Evolutionary conservation across 345 rosid genomes (phyloP).

Genomic region (Punica granatum): DNA sequence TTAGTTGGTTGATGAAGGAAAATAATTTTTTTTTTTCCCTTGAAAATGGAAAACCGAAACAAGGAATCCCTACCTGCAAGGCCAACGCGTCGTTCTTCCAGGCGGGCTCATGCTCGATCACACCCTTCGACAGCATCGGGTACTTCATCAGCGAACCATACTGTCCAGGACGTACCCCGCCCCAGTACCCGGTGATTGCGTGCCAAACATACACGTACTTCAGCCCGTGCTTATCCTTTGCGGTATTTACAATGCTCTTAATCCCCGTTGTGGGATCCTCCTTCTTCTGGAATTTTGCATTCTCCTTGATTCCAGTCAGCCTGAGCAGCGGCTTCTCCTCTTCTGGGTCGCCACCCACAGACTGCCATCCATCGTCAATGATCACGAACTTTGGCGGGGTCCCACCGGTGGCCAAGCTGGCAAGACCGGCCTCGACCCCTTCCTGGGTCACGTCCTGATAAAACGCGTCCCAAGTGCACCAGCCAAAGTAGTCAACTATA

Average conservation of each 20-base stretch:
- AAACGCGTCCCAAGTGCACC: slow-evolving; percentile 99
- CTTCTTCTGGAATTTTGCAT: slow-evolving; percentile 59
- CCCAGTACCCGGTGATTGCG: slow-evolving; percentile 95
- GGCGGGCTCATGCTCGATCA: slow-evolving; percentile 70
- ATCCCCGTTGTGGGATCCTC: slow-evolving; percentile 62
- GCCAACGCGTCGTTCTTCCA: slow-evolving; percentile 69
- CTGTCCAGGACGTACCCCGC: slow-evolving; percentile 79
- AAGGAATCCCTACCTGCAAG: slow-evolving; percentile 20
- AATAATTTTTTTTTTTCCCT: too few relatives aligned
- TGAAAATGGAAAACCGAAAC: neutral
- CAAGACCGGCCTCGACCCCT: slow-evolving; percentile 79
- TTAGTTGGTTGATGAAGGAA: neutral
- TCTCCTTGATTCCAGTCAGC: slow-evolving; percentile 73
- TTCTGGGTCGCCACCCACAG: slow-evolving; percentile 44
- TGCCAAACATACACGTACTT: slow-evolving; percentile 93
- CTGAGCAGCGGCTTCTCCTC: slow-evolving; percentile 33
- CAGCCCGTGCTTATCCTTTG: slow-evolving; percentile 59
- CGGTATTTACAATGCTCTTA: slow-evolving; percentile 54
- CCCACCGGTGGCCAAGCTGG: slow-evolving; percentile 59
- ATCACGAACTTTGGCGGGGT: slow-evolving; percentile 84
- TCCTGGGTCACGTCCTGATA: slow-evolving; percentile 91
- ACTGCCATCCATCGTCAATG: slow-evolving; percentile 97
- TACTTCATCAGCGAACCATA: slow-evolving; percentile 68
- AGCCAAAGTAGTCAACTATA: slow-evolving; percentile 73
- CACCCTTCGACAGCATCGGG: slow-evolving; percentile 58